Percentiles rank a stretch among this genome's conserved stretches.
Conservation (phyloP, 768 basidiomycete species). For the Hericium erinaceus region DNA sequence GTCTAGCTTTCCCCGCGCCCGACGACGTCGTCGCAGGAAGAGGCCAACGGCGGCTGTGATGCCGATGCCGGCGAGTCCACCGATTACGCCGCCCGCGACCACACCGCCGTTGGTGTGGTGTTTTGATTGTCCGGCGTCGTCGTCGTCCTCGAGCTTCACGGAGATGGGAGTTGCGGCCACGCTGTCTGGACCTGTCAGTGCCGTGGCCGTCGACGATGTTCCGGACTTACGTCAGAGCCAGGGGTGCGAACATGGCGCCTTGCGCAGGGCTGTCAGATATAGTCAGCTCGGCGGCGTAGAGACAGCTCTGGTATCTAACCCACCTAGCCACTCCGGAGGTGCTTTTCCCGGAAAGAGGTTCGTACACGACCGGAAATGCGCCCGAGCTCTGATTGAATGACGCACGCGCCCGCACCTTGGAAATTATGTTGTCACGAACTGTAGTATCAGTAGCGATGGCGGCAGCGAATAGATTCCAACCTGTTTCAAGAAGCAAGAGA, state of each 20-base stretch:
- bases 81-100: slow-evolving; percentile 10
- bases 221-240: slow-evolving; percentile 14
- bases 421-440: slow-evolving; percentile 2
- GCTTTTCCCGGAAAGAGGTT: background rate
- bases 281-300: too few relatives aligned
- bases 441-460: background rate
- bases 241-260: slow-evolving; percentile 17
- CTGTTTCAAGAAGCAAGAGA: background rate
- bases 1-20: background rate
- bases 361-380: slow-evolving; percentile 4
- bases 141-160: background rate
- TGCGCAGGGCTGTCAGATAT: slow-evolving; percentile 12
- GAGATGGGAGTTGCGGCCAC: background rate
- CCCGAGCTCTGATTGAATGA: background rate
- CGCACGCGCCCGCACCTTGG: slow-evolving; percentile 2
- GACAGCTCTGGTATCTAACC: background rate
- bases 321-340: slow-evolving; percentile 7
- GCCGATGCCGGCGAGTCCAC: slow-evolving; percentile 1
- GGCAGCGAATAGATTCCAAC: slow-evolving; percentile 7
- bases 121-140: background rate
- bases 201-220: background rate
- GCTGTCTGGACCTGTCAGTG: background rate
- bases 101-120: slow-evolving; percentile 1
- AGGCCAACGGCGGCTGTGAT: background rate
- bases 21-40: background rate